phyloP scores from a whole-genome alignment of 139 green algal genomes.

The Micractinium conductrix region DNA sequence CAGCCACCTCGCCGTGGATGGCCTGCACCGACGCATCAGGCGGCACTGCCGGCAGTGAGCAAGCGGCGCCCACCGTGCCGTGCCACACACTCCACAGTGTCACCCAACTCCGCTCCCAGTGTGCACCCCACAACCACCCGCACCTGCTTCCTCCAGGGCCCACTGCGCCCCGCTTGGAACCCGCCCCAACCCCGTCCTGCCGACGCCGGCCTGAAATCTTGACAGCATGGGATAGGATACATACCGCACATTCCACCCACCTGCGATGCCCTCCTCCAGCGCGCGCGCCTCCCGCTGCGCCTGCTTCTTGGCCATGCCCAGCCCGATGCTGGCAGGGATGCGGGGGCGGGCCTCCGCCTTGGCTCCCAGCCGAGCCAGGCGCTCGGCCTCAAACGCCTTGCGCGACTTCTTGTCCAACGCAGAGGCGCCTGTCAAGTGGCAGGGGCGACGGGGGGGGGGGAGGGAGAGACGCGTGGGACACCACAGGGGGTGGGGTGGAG shows the following conservation, averaged over 20 bases:
- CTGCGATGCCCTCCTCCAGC: conserved; percentile 71
- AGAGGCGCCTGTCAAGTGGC: conserved; percentile 44
- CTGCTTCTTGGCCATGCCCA: conserved; percentile 57
- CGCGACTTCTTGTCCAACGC: conserved; percentile 66
- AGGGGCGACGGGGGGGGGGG: too few species aligned
- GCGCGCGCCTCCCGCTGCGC: conserved; percentile 52
- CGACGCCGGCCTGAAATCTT: too few species aligned
- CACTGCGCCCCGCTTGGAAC: too few species aligned
- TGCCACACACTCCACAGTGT: too few species aligned
- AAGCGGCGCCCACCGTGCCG: background rate
- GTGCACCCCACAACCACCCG: too few species aligned
- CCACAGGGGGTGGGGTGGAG: background rate
- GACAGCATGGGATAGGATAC: too few species aligned
- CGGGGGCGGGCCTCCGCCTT: conserved; percentile 55
- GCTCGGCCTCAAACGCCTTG: conserved; percentile 61
- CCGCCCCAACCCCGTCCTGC: too few species aligned
- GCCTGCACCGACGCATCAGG: background rate
- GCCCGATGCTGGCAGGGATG: conserved; percentile 54
- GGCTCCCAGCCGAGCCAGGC: conserved; percentile 60
- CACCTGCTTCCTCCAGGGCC: too few species aligned
- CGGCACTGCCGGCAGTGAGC: background rate
- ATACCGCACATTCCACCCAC: too few species aligned
- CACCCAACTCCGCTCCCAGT: too few species aligned
- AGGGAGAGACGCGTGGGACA: too few species aligned
- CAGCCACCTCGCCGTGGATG: too few species aligned